Conservation (phyloP, 2,329 filamentous ascomycete species). For the Uncinocarpus reesii region DNA sequence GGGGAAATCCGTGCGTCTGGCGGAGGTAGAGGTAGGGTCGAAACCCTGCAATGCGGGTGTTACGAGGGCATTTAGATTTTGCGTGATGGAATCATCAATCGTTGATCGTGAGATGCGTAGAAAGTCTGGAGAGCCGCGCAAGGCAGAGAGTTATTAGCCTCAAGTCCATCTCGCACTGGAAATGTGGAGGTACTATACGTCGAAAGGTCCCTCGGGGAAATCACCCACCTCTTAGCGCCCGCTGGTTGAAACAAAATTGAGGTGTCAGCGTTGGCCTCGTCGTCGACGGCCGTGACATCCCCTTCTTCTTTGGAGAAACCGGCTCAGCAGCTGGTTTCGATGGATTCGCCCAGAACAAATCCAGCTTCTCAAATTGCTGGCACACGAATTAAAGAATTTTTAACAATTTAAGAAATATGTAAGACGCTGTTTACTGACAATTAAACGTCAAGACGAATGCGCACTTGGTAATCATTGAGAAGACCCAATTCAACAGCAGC, state of each 20-base stretch:
- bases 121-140: constrained; percentile 55
- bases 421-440: too few species aligned
- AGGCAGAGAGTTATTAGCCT: constrained; percentile 8
- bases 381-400: neutral
- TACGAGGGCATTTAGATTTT: constrained; percentile 81
- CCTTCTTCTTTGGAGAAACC: constrained; percentile 19
- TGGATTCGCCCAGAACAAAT: constrained; percentile 31
- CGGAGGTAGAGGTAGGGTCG: constrained; percentile 65
- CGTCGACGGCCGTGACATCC: constrained; percentile 35
- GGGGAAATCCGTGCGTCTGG: constrained; percentile 45
- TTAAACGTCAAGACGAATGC: too few species aligned
- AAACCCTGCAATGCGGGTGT: constrained; percentile 64
- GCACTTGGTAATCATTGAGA: too few species aligned
- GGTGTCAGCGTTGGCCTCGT: constrained; percentile 52
- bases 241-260: constrained; percentile 67
- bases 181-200: constrained; percentile 5
- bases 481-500: too few species aligned
- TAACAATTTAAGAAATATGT: too few species aligned
- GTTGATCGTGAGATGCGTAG: constrained; percentile 71
- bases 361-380: constrained; percentile 25
- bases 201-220: neutral
- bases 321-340: constrained; percentile 21
- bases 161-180: neutral
- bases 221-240: constrained; percentile 54
- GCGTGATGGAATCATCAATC: constrained; percentile 86